Evolutionary conservation across 2,329 filamentous ascomycete species (phyloP), one percentile per base, ranked within the genome.

Genomic region (Hirsutella minnesotensis): DNA sequence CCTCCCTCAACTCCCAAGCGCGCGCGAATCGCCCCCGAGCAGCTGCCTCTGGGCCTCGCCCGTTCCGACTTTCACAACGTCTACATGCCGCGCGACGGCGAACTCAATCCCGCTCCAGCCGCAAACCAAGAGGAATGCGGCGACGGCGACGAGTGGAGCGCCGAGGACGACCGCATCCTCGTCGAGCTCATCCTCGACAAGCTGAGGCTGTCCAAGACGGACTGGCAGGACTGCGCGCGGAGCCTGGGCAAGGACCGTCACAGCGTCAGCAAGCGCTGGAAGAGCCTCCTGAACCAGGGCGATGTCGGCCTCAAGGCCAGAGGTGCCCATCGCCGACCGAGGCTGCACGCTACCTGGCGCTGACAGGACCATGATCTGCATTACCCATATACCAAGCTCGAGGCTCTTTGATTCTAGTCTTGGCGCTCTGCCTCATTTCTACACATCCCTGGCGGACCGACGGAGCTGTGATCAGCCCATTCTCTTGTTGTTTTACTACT

Each of bases 151-250:
- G 60, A 62, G 33, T 83, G 79, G 79, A 78, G 69, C 46, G 65
- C 67, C 2, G 78, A 82, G 48, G 77, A 83, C 47, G 79, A 83
- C 56, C 68, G 76, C 44, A 66, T 80, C 44, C 65, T 83, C 2
- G 75, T 83, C n/a, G 77, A 82, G 59, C 67, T 83, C 16, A 76
- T 83, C 33, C 65, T 83, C 5, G 77, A 80, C 56, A 82, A 82
- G 63, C 66, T 83, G 43, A 74, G 73, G 60, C 66, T 83, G 19
- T 72, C 71, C 51, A 80, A 77, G 59, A 67, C 70, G 40, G 77
- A 83, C 45, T 82, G 78, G 79, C 75, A 80, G 46, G 78, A 83
- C 55, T 82, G 78, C 57, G 79, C 78, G 36, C 68, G 76, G 46
- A 77, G 68, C 49, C 64, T 83, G 8, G 78, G 79, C 47, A 76